Conservation (phyloP, 495 filamentous ascomycete species). For the Lasiosphaeria ovina region DNA sequence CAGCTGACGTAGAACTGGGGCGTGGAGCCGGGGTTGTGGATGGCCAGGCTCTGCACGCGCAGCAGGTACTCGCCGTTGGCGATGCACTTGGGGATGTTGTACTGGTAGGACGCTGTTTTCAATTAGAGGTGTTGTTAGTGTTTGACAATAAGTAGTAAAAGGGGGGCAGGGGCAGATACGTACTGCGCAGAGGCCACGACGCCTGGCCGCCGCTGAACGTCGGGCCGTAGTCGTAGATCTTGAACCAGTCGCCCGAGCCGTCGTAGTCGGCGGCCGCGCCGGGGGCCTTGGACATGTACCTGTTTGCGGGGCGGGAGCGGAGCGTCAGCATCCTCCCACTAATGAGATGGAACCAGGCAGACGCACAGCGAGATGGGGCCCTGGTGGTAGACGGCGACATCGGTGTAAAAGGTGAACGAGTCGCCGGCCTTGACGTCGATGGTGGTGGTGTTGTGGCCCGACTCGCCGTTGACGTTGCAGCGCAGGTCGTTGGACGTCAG, state of each 20-base stretch:
- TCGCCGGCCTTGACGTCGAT: slow-evolving; percentile 51
- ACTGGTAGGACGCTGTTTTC: slow-evolving; percentile 42
- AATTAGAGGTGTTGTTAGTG: not conserved
- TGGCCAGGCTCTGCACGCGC: slow-evolving; percentile 59
- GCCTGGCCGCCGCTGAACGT: slow-evolving; percentile 32
- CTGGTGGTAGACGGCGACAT: slow-evolving; percentile 58
- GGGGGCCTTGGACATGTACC: slow-evolving; percentile 53
- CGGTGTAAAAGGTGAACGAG: slow-evolving; percentile 48
- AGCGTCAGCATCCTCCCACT: too few species aligned
- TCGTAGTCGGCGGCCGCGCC: slow-evolving; percentile 42
- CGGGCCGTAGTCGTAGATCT: slow-evolving; percentile 50
- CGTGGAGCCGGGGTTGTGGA: slow-evolving; percentile 55
- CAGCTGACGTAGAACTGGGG: slow-evolving; percentile 58
- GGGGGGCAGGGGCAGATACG: not conserved
- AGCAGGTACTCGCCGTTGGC: slow-evolving; percentile 60
- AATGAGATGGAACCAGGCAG: not conserved
- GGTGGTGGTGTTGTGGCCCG: slow-evolving; percentile 45
- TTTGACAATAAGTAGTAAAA: not conserved
- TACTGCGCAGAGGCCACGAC: slow-evolving; percentile 44
- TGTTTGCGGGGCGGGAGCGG: not conserved
- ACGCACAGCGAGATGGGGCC: slow-evolving; percentile 54
- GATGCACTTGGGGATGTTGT: slow-evolving; percentile 54
- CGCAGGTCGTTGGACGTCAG: slow-evolving; percentile 52
- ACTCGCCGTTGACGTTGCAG: slow-evolving; percentile 56
- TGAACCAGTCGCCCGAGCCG: slow-evolving; percentile 55